Evolutionary conservation across 495 filamentous ascomycete genomes (phyloP).

Genomic region (Schizothecium vesticola): DNA sequence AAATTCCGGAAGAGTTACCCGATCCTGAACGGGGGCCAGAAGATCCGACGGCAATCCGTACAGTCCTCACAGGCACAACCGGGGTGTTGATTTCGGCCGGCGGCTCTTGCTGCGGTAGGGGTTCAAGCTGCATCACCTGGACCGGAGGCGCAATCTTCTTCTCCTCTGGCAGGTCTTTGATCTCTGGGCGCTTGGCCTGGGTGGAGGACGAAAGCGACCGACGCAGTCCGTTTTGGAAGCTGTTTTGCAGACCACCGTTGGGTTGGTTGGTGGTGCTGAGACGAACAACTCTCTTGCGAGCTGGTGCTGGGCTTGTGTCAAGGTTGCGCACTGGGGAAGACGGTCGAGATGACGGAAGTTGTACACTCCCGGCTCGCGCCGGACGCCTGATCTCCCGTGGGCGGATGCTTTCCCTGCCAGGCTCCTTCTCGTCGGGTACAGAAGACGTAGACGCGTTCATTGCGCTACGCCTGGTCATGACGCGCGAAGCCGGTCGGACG

Average conservation of each 20-base stretch:
- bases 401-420: slow-evolving; percentile 9
- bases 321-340: slow-evolving; percentile 33
- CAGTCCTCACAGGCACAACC: slow-evolving; percentile 55
- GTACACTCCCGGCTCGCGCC: slow-evolving; percentile 36
- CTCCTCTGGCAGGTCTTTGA: slow-evolving; percentile 29
- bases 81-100: slow-evolving; percentile 59
- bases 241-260: slow-evolving; percentile 7
- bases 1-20: slow-evolving; percentile 36
- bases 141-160: slow-evolving; percentile 19
- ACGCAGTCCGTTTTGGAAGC: slow-evolving; percentile 30
- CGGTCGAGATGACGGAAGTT: slow-evolving; percentile 30
- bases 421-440: slow-evolving; percentile 18
- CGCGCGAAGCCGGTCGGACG: slow-evolving; percentile 47
- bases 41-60: slow-evolving; percentile 51
- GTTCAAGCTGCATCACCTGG: slow-evolving; percentile 23
- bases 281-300: slow-evolving; percentile 53
- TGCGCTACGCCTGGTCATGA: slow-evolving; percentile 42
- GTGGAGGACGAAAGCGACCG: slow-evolving; percentile 34
- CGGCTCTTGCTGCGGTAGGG: slow-evolving; percentile 4
- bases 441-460: slow-evolving; percentile 28
- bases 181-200: slow-evolving; percentile 33
- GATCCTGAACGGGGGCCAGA: slow-evolving; percentile 36
- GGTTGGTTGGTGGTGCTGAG: slow-evolving; percentile 43
- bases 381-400: slow-evolving; percentile 31
- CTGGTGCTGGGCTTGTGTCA: slow-evolving; percentile 35